A percentile compares a stretch with the other conserved stretches of the same genome.
Conservation (phyloP, 805 yeast genomes). For the Nakazawaea peltata region DNA sequence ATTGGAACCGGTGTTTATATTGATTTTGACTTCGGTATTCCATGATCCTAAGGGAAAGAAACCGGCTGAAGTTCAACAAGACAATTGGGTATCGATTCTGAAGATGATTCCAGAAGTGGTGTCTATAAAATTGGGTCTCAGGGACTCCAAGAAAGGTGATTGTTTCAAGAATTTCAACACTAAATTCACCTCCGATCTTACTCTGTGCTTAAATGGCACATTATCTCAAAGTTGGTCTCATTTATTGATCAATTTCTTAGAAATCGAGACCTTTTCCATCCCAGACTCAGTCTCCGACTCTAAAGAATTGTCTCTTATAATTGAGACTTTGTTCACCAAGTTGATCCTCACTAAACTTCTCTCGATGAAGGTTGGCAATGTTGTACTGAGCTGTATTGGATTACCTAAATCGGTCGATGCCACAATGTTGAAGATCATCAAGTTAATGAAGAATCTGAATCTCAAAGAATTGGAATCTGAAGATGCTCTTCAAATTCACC, state of each 20-base stretch:
- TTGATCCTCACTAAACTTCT: slow-evolving; percentile 9
- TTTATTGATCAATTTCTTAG: too few relatives aligned
- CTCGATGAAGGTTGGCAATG: slow-evolving; percentile 11
- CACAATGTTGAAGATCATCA: slow-evolving; percentile 8
- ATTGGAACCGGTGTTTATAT: slow-evolving; percentile 12
- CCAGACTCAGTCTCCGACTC: too few relatives aligned
- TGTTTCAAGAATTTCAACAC: slow-evolving; percentile 2
- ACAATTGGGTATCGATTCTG: not conserved
- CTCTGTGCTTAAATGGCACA: not conserved
- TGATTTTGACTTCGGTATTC: not conserved
- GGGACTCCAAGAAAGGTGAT: slow-evolving; percentile 2
- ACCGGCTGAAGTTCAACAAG: too few relatives aligned
- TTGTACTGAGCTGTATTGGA: slow-evolving; percentile 7
- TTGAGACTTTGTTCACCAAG: slow-evolving; percentile 4
- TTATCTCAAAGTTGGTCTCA: not conserved
- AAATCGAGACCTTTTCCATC: too few relatives aligned
- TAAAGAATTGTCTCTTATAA: not conserved
- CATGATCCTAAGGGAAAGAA: not conserved
- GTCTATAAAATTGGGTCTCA: slow-evolving; percentile 2
- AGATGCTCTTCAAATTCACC: not conserved
- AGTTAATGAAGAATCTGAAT: slow-evolving; percentile 5
- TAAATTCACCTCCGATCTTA: not conserved
- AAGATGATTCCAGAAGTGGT: not conserved
- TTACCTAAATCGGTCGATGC: slow-evolving; percentile 3
- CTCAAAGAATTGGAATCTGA: slow-evolving; percentile 2